A percentile compares a stretch with the other conserved stretches of the same genome.
Evolutionary conservation across 2,329 filamentous ascomycete species (phyloP).

Genomic region (Talaromyces sp.): DNA sequence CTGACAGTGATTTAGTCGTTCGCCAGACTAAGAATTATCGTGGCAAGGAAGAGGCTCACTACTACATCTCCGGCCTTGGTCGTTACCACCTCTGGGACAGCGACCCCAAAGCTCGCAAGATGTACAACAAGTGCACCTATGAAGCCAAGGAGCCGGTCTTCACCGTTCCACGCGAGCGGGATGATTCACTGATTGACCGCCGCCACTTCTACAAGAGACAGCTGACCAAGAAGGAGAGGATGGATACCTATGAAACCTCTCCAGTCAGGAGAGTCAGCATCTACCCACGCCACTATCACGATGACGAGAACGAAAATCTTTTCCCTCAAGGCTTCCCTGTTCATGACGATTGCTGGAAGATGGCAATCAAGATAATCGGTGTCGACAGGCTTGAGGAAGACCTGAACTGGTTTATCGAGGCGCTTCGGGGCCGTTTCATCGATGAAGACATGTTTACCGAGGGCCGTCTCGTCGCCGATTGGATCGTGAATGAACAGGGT

Average conservation of each 20-base stretch:
- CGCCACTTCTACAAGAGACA: slow-evolving; percentile 15
- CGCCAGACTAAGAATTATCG: not conserved
- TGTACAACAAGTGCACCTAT: slow-evolving; percentile 2
- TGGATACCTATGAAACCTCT: not conserved
- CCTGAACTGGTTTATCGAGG: not conserved
- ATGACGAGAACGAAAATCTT: not conserved
- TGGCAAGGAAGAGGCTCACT: not conserved
- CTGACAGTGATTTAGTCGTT: slow-evolving; percentile 5
- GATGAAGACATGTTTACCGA: not conserved
- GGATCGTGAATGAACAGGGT: slow-evolving; percentile 9
- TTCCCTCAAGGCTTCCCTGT: slow-evolving; percentile 16
- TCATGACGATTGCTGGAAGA: slow-evolving; percentile 14
- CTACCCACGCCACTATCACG: slow-evolving; percentile 13
- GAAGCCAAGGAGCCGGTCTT: slow-evolving; percentile 8
- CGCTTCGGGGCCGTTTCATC: slow-evolving; percentile 1
- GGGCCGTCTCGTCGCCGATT: not conserved
- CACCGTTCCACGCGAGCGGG: slow-evolving; percentile 11
- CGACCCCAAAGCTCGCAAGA: slow-evolving; percentile 13
- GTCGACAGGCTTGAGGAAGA: not conserved
- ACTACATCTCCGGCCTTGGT: slow-evolving; percentile 11
- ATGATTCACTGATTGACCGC: slow-evolving; percentile 3
- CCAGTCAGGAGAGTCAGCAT: slow-evolving; percentile 8
- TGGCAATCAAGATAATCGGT: slow-evolving; percentile 10
- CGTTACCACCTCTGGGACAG: slow-evolving; percentile 17
- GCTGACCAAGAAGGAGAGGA: not conserved